Conservation (phyloP, 2,329 filamentous ascomycete species). For the Venturia oleaginea region DNA sequence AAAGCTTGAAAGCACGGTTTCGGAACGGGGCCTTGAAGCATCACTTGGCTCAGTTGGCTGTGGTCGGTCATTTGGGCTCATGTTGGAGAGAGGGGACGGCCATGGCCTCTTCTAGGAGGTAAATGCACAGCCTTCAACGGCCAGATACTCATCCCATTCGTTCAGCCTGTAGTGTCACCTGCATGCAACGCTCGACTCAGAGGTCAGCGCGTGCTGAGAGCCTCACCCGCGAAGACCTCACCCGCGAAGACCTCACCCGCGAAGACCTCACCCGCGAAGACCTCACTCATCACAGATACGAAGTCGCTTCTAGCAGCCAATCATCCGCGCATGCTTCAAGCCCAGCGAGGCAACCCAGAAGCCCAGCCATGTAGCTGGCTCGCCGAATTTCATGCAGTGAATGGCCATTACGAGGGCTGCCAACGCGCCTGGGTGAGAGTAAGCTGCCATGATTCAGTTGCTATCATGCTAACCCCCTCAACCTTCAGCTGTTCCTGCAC, state of each 20-base stretch:
- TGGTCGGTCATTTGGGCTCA: no score
- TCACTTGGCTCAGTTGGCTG: not conserved
- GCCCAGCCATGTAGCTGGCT: not conserved
- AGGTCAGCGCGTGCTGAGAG: not conserved
- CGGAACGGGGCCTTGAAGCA: not conserved
- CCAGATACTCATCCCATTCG: not conserved
- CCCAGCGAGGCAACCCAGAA: not conserved
- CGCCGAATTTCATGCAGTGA: not conserved
- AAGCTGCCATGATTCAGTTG: not conserved
- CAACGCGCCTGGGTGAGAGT: not conserved
- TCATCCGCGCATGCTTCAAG: not conserved
- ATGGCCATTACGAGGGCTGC: not conserved
- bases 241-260: constrained; percentile 1
- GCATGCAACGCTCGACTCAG: not conserved
- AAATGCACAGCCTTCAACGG: not conserved
- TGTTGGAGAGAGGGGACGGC: not conserved
- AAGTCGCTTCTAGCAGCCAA: not conserved
- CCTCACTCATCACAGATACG: not conserved
- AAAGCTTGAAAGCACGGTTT: not conserved
- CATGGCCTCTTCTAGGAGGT: not conserved
- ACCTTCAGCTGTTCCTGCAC: not conserved
- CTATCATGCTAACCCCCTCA: no score
- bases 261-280: not conserved
- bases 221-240: constrained; percentile 1
- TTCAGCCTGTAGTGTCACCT: not conserved